A percentile compares a stretch with the other conserved stretches of the same genome.
Conservation (phyloP, 345 rosid species). For the Reutealis trisperma region DNA sequence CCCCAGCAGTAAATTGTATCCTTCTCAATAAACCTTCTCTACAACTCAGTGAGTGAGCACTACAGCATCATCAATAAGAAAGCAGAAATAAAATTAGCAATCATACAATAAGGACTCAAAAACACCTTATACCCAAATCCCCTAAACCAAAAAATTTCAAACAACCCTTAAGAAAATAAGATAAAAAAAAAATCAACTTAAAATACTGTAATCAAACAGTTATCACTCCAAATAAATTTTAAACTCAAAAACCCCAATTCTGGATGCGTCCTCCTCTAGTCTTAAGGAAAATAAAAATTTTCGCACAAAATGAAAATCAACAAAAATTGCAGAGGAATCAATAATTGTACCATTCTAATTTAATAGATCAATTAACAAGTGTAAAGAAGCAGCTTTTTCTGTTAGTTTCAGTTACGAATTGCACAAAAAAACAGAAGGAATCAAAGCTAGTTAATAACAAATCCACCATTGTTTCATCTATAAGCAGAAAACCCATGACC, state of each 20-base stretch:
- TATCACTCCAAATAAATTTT: background rate
- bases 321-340: background rate
- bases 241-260: conserved; percentile 9
- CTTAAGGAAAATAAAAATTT: background rate
- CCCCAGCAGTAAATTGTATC: conserved; percentile 1
- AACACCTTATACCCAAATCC: background rate
- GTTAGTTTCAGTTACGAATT: conserved; percentile 11
- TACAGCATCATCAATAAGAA: conserved; percentile 26
- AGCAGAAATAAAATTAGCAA: conserved; percentile 12
- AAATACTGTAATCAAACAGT: background rate
- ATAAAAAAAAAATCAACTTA: background rate
- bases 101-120: background rate
- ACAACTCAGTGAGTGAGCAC: conserved; percentile 19
- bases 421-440: conserved; percentile 19
- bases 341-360: conserved; percentile 10
- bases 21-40: conserved; percentile 4
- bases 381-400: conserved; percentile 15
- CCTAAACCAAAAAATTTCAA: background rate
- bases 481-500: conserved; percentile 21
- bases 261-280: conserved; percentile 19
- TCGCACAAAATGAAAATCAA: background rate
- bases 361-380: conserved; percentile 32
- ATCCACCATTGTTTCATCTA: conserved; percentile 10
- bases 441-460: conserved; percentile 6
- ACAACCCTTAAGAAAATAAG: conserved; percentile 6